Conservation (phyloP, 768 basidiomycete species). For the Pulveroboletus ravenelii region DNA sequence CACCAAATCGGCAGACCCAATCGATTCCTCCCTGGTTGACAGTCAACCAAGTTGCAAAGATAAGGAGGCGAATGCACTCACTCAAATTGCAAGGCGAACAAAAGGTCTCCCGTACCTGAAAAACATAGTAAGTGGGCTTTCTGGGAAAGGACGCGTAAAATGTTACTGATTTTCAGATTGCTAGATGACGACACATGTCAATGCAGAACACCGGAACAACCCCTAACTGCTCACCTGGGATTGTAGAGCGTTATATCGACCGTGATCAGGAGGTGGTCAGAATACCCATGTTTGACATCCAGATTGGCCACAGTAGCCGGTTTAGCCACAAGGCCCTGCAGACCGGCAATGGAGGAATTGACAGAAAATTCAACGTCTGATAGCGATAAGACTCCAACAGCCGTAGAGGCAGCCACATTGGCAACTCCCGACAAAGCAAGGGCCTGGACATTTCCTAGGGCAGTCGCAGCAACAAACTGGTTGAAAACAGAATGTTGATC, state of each 20-base stretch:
- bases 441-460: conserved; percentile 40
- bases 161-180: conserved; percentile 35
- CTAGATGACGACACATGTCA: no score
- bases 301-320: conserved; percentile 54
- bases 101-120: conserved; percentile 57
- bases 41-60: background rate
- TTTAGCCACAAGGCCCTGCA: conserved; percentile 53
- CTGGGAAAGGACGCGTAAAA: background rate
- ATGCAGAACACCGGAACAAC: background rate
- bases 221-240: conserved; percentile 44
- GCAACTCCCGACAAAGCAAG: conserved; percentile 51
- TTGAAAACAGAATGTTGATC: conserved; percentile 51
- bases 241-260: conserved; percentile 58
- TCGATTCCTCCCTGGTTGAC: conserved; percentile 40
- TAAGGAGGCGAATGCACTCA: conserved; percentile 23
- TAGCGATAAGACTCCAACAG: conserved; percentile 58
- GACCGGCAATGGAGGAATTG: no score
- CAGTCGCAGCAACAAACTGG: conserved; percentile 57
- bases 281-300: conserved; percentile 65
- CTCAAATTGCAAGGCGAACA: conserved; percentile 56
- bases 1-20: no score
- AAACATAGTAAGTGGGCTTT: conserved; percentile 39
- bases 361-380: conserved; percentile 56
- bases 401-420: conserved; percentile 56
- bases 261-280: conserved; percentile 64